Conservation (phyloP, 148 eudicot genomes). For the Chenopodium formosanum region DNA sequence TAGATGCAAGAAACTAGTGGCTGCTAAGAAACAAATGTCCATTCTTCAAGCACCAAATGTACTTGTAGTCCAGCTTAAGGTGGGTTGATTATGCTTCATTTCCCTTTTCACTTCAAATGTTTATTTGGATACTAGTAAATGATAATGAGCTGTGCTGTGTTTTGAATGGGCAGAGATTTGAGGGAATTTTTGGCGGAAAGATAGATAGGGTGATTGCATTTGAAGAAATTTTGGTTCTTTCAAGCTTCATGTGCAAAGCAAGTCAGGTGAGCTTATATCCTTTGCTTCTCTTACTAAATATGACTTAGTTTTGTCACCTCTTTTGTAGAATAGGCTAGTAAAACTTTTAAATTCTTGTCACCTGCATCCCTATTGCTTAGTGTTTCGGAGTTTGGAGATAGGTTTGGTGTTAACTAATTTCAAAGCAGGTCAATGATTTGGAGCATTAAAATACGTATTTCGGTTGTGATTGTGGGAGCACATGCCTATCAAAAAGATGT, state of each 20-base stretch:
- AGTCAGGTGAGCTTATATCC: conserved; percentile 58
- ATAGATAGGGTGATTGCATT: conserved; percentile 79
- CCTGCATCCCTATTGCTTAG: neutral
- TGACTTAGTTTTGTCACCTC: neutral
- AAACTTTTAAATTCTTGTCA: neutral
- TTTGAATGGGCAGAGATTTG: conserved; percentile 71
- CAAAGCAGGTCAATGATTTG: neutral
- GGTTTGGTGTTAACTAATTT: neutral
- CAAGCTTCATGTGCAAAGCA: conserved; percentile 89
- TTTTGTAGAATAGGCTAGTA: neutral
- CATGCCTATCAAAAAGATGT: neutral
- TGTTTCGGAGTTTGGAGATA: neutral
- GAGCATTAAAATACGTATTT: too few species aligned
- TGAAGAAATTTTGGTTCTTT: conserved; percentile 81
- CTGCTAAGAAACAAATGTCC: conserved; percentile 94
- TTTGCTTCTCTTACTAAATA: neutral
- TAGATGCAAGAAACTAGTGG: conserved; percentile 89
- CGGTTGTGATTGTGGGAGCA: too few species aligned
- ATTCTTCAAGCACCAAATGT: conserved; percentile 92
- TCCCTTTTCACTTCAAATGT: neutral
- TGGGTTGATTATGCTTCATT: conserved; percentile 23
- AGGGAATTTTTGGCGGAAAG: conserved; percentile 88
- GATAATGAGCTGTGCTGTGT: conserved; percentile 16
- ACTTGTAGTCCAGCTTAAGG: conserved; percentile 96
- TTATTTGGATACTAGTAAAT: conserved; percentile 2